Base-by-base conservation (phyloP, 2,329 filamentous ascomycete species). In the Botrytis paeoniae region DNA sequence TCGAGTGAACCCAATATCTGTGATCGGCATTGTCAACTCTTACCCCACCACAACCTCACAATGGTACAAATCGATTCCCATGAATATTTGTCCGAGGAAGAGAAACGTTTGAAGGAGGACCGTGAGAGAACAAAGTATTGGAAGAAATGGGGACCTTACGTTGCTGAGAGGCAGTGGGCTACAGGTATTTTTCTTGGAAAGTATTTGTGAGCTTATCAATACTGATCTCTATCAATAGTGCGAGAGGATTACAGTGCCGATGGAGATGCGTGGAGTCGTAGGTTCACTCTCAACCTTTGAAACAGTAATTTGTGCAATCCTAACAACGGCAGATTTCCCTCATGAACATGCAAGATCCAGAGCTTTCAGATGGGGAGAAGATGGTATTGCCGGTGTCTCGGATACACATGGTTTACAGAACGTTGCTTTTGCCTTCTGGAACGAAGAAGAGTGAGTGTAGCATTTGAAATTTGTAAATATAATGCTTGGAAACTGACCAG, bases 81-180 rank as follows among this genome's bases (percentile, higher is more conserved):
- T 83, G 93, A 96, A 81, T 95, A 94, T 83, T 88, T 95, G 81
- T 94, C 92, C 74, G 91, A 93, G 83, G 95, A 98, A 84, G 95
- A 98, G 86, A 92, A 92, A 83, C 92, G 96, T 68, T 88, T 98
- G 78, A 92, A 92, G 81, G 90, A 97, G 81, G 95, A 98, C 83
- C 89, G 91, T 74, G 89, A 95, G 76, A 91, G 91, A 76, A 88
- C 84, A 77, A 95, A 93, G 82, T 98, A 98, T 85, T 98, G 95
- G 95, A 98, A 98, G 89, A 94, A 92, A 89, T 98, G 95, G 94
- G 95, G 95, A 72, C 92, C 95, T 37, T 98, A 98, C 81, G 91
- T 97, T 78, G 90, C 95, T 72, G 95, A 98, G 85, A 88, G 95
- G 81, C 95, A 98, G 85, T 98, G 95, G 95, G 94, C 95, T 73